Base-by-base conservation (phyloP, 768 basidiomycete species). In the Ramaria rubella region DNA sequence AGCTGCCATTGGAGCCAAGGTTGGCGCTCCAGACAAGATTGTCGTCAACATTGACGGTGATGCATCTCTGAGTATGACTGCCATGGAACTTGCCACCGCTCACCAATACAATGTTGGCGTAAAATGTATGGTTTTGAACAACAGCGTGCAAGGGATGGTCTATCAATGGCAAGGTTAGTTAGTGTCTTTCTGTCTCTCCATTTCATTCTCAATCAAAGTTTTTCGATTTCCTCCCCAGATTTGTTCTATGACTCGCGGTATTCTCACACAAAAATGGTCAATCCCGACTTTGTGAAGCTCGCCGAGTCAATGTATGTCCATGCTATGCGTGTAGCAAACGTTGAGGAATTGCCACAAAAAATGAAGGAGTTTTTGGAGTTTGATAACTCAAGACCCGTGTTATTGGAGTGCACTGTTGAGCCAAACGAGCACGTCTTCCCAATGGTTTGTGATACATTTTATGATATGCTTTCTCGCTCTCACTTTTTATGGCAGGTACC, bases 321-420 rank as follows among this genome's bases (percentile, higher is more conserved):
- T 65, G 94, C 89, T 21, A 83, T 98, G 64, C 80, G 90, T 59
- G 90, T 86, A 69, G 72, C 75, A 49, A 80, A 66, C 27, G 67
- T 77, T 1, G 84, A 78, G 42, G 94, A 99, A 54, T 78, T 99
- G 8, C 91, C 93, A 0, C 82, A 80, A 33, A 96, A 89, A 79
- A 98, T 99, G 95, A 94, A 94, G 77, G 94, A 97, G 78, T 94
- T 99, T 75, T 77, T 99, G 61, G 94, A 94, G 74, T 95, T 94
- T 68, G 90, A 95, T 62, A 84, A 81, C 57, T 79, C 78, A 57
- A 86, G 81, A 71, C 96, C 96, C 3, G 80, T 98, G 40, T 70
- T 99, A 60, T 75, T 99, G 78, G 96, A 99, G 72, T 95, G 92
- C 68, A 40, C 85, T 52, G 90, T 97, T 46, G 85, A 87, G 72